These are phyloP conservation scores for Chaetomidium leptoderma DNA, from an alignment of 495 filamentous ascomycete species.

Conservation along the genomic window DNA sequence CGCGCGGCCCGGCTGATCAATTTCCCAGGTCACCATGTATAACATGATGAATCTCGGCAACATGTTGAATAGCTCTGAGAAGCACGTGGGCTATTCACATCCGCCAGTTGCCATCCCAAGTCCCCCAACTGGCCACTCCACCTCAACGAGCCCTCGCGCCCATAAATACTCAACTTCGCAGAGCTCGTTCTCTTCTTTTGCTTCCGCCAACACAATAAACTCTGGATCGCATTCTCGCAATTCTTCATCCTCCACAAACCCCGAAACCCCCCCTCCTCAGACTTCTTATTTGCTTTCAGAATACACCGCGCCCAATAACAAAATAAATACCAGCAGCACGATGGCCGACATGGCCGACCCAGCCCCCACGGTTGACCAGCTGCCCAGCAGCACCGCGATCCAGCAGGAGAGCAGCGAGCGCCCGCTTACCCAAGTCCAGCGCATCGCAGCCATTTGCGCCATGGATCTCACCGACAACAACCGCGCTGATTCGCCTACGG, in stretches of 20 bases:
- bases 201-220: constrained; percentile 30
- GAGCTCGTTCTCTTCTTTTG: constrained; percentile 39
- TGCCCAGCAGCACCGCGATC: too few relatives aligned
- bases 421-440: not conserved
- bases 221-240: constrained; percentile 39
- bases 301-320: not conserved
- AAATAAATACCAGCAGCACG: not conserved
- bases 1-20: not conserved
- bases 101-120: constrained; percentile 18
- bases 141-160: constrained; percentile 30
- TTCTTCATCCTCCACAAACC: constrained; percentile 37
- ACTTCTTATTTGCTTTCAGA: not conserved
- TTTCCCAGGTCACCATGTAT: not conserved
- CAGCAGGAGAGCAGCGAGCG: not conserved
- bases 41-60: not conserved
- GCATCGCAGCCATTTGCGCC: not conserved
- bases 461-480: constrained; percentile 2
- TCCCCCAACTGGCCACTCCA: constrained; percentile 13
- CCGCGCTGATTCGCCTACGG: constrained; percentile 4
- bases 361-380: not conserved
- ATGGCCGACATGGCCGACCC: constrained; percentile 1
- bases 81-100: constrained; percentile 5
- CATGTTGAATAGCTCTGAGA: not conserved
- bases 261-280: not conserved
- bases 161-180: constrained; percentile 42